Conservation (phyloP, 805 yeast genomes). For the Candida peoriensis region DNA sequence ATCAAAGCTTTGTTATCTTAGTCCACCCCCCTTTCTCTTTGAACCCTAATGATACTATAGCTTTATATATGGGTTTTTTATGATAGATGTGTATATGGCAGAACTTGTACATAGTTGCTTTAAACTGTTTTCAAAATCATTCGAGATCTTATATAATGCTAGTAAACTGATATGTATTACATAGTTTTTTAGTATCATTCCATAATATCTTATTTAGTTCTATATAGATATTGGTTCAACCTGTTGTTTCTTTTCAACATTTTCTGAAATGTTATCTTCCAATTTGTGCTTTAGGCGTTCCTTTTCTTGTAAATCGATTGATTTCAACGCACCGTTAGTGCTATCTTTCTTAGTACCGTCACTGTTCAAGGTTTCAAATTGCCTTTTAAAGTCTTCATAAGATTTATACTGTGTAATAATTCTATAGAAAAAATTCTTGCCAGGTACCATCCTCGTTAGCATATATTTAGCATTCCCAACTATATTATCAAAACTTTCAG, state of each 20-base stretch:
- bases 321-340: too few relatives aligned
- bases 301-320: too few relatives aligned
- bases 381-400: constrained; percentile 40
- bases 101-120: too few relatives aligned
- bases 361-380: constrained; percentile 13
- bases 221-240: neutral
- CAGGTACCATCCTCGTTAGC: constrained; percentile 73
- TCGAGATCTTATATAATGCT: too few relatives aligned
- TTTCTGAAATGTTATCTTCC: too few relatives aligned
- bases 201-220: too few relatives aligned
- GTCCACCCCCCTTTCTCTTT: neutral
- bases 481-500: constrained; percentile 54
- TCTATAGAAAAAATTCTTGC: constrained; percentile 58
- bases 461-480: constrained; percentile 78
- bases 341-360: constrained; percentile 12
- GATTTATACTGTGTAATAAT: constrained; percentile 51
- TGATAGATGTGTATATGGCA: too few relatives aligned
- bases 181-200: too few relatives aligned
- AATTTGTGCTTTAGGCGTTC: neutral
- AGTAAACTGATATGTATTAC: too few relatives aligned
- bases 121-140: too few relatives aligned
- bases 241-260: neutral
- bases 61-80: too few relatives aligned
- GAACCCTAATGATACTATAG: too few relatives aligned
- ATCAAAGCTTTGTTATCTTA: constrained; percentile 40